Evolutionary conservation across 1,139 yeast genomes (phyloP), one percentile per base, ranked within the genome.

Genomic region (Candida sanyaensis): DNA sequence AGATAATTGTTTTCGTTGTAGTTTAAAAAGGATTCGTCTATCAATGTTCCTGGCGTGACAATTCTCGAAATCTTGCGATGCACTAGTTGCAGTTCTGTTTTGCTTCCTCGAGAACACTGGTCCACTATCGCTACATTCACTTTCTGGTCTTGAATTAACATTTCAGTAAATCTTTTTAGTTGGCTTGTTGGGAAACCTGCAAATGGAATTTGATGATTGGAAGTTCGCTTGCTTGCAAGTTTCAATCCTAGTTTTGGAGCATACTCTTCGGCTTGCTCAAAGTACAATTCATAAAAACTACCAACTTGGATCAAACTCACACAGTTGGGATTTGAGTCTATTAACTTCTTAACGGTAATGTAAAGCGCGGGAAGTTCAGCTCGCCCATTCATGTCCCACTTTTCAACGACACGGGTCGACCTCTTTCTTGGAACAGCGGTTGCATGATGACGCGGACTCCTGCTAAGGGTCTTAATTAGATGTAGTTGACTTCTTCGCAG

Each of bases 11-110:
- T 87, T 45, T 80, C 78, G 53, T 81, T 81, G 51, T 81, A 82
- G 59, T 91, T 87, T 56, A 93, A 71, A 54, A 92, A 86, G 1
- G 88, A 82, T 57, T 93, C 98, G 58, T 90, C 97, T 10, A 92
- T 80, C 44, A 93, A 77, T 0, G 98, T 93, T 1, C 99, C 99
- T 0, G 98, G 97, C 0, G 97, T 86, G 1, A 93, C 81, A 6
- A 92, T 83, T 41, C 98, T 73, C 5, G 91, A 79, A 0, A 95
- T 81, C 36, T 87, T 83, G 38, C 99, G 71, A 46, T 79, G 82
- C 37, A 84, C 78, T 29, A 75, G 75, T 33, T 60, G 64, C 30
- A 63, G 65, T 9, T 59, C 55, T 7, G 58, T 50, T 6, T 56
- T 55, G 13, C 55, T 55, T 13, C 56, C 53, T 6, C 65, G 57